Evolutionary conservation across 768 basidiomycete species (phyloP).

Genomic region (Tylopilus balloui): DNA sequence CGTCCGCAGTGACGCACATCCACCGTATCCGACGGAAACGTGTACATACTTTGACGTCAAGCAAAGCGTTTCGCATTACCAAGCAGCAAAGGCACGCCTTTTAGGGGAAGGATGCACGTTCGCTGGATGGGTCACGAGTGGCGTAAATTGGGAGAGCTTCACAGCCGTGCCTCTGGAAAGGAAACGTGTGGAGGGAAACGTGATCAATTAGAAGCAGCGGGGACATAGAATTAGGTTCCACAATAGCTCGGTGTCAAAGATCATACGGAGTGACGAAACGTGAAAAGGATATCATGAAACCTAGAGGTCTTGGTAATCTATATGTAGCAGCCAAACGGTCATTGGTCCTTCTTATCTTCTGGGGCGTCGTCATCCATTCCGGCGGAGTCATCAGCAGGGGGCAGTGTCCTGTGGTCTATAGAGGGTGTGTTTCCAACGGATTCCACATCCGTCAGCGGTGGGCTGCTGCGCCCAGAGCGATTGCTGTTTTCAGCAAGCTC

Average conservation of each 20-base stretch:
- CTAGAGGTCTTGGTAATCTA: conserved; percentile 14
- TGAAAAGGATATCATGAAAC: conserved; percentile 13
- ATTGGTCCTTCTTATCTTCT: conserved; percentile 31
- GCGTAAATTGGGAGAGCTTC: conserved; percentile 52
- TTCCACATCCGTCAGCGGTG: conserved; percentile 42
- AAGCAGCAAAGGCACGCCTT: conserved; percentile 47
- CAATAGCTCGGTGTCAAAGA: background rate
- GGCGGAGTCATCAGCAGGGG: conserved; percentile 17
- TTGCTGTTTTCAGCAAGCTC: conserved; percentile 73
- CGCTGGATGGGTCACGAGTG: conserved; percentile 59
- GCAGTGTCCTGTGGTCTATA: conserved; percentile 22
- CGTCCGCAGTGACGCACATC: conserved; percentile 13
- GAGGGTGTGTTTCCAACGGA: conserved; percentile 36
- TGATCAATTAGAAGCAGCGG: background rate
- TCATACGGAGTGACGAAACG: conserved; percentile 7
- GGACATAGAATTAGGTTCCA: conserved; percentile 4
- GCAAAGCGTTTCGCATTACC: conserved; percentile 40
- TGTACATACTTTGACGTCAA: conserved; percentile 48
- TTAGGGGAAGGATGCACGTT: conserved; percentile 46
- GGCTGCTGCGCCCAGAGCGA: conserved; percentile 52
- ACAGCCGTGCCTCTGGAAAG: conserved; percentile 7
- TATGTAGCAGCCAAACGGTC: conserved; percentile 1
- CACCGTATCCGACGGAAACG: conserved; percentile 9
- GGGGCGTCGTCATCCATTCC: conserved; percentile 8
- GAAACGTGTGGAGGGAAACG: background rate